Evolutionary conservation across 495 filamentous ascomycete genomes (phyloP), one percentile per base, ranked within the genome.

Genomic region (Trichoderma reesei): DNA sequence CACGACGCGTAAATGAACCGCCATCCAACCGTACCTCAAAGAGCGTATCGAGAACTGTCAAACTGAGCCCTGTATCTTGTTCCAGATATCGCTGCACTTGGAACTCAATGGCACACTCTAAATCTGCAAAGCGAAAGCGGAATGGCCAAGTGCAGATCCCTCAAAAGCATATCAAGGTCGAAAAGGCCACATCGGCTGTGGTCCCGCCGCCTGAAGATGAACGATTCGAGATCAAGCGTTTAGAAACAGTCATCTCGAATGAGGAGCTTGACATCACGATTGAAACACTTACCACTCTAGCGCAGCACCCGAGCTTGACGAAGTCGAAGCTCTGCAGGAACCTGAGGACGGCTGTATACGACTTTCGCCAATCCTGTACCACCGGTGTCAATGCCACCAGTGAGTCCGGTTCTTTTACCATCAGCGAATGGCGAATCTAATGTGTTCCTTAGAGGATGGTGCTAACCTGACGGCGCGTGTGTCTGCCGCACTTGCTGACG

Each of bases 261-360:
- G 78, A 80, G 63, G 79, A 81, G 36, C 68, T 81, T 60, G 79
- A 78, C 37, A 73, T 80, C 59, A 71, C 78, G 5, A 67, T 79
- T 66, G 79, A 80, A 18, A 78, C 77, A 6, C 72, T 81, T 0
- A 68, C 64, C 0, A 68, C 73, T 1, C 72, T 81, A 3, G 63
- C 76, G 8, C 66, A 73, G 38, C 69, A 81, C 66, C 78, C 78
- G 2, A 65, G 46, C 54, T 65, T 81, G 2, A 75, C 80, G 63
- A 80, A 80, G 66, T 73, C 77, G 1, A 77, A 78, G 65, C 72
- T 70, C 26, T 79, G 77, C 68, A 79, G 75, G 61, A 75, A 77
- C 63, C 66, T 80, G n/a, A 68, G 77, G 31, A 73, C 72, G 6
- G 78, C 76, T 18, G 78, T 78, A 13, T 78, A 78, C 65, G 73